Conservation (phyloP, 441 rosid genomes). For the Adansonia madagascariensis region DNA sequence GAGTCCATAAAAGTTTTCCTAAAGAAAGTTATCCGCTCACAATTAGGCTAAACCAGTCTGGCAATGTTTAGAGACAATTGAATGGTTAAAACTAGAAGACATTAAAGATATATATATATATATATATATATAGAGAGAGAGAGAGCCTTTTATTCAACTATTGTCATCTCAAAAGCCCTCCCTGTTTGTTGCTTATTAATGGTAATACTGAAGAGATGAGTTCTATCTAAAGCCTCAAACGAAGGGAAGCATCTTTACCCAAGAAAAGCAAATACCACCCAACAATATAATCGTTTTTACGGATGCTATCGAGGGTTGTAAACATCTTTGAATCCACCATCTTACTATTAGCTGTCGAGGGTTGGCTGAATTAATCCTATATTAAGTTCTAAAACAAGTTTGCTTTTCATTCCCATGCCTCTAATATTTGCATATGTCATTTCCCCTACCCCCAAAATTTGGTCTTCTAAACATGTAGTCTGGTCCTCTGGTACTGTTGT, state of each 20-base stretch:
- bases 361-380: no score
- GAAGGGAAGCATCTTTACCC: not conserved
- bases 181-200: no score
- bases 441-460: not conserved
- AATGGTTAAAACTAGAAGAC: no score
- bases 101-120: no score
- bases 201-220: not conserved
- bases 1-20: no score
- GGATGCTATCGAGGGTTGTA: not conserved
- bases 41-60: no score
- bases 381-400: not conserved
- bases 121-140: no score
- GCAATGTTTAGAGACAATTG: no score
- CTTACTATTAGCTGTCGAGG: not conserved
- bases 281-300: not conserved
- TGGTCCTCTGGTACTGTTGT: constrained; percentile 9
- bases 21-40: no score
- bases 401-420: not conserved
- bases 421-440: not conserved
- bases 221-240: not conserved
- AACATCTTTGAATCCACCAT: constrained; percentile 11
- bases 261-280: not conserved
- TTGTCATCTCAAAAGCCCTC: no score
- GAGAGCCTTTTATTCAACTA: no score
- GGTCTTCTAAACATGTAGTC: not conserved